phyloP scores from a whole-genome alignment of 2,329 filamentous ascomycete genomes.

The Aspergillus neoniger region DNA sequence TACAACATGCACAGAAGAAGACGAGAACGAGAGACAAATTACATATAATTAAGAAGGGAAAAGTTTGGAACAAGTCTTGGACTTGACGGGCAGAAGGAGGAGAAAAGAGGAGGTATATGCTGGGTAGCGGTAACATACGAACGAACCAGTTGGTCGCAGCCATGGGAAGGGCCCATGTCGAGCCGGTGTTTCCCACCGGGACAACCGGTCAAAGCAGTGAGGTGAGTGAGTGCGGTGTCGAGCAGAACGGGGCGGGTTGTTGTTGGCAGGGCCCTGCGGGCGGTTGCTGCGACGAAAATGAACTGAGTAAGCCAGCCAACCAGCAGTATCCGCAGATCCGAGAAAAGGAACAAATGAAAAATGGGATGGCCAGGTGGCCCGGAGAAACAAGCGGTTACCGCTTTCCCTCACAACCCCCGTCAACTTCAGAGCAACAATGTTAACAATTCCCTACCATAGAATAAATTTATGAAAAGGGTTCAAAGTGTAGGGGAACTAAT shows the following conservation, averaged over 20 bases:
- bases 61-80: neutral
- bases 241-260: neutral
- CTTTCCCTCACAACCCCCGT: neutral
- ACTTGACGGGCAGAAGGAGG: conserved; percentile 1
- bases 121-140: neutral
- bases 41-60: no score
- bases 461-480: neutral
- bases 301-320: conserved; percentile 36
- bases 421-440: neutral
- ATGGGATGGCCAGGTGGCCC: conserved; percentile 32
- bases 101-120: neutral
- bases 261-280: conserved; percentile 9
- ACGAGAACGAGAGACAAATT: no score
- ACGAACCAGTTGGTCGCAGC: neutral
- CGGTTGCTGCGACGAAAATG: conserved; percentile 40
- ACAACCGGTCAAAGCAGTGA: conserved; percentile 7
- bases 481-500: neutral
- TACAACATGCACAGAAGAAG: no score
- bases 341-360: conserved; percentile 31
- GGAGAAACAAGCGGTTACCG: conserved; percentile 13
- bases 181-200: conserved; percentile 7
- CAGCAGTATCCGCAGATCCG: conserved; percentile 40
- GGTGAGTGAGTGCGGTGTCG: neutral
- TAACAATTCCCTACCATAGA: neutral
- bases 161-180: neutral